Evolutionary conservation across 495 filamentous ascomycete species (phyloP).

Genomic region (Lasiosphaeria miniovina): DNA sequence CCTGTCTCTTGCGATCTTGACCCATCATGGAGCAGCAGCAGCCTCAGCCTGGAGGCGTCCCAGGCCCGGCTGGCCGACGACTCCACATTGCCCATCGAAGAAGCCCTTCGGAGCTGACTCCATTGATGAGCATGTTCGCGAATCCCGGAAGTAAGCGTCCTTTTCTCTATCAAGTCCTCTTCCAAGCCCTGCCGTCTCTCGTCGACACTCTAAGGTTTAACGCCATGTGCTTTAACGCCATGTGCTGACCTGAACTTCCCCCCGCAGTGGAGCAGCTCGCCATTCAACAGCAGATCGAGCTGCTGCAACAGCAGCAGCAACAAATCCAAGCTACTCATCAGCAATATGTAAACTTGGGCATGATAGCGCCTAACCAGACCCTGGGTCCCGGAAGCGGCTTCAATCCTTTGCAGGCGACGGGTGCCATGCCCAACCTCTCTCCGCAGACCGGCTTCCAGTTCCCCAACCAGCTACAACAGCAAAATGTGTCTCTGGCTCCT

Average conservation of each 20-base stretch:
- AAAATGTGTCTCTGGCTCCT: constrained; percentile 66
- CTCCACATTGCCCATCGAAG: constrained; percentile 96
- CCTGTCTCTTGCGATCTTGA: constrained; percentile 23
- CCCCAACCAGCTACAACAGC: constrained; percentile 74
- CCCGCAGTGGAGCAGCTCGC: constrained; percentile 91
- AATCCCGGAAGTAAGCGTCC: constrained; percentile 51
- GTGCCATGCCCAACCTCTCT: constrained; percentile 68
- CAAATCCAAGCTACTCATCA: constrained; percentile 94
- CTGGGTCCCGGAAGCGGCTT: constrained; percentile 62
- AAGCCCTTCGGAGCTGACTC: constrained; percentile 96
- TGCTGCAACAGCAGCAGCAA: constrained; percentile 96
- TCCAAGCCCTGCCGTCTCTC: neutral
- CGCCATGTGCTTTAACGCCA: constrained; percentile 19
- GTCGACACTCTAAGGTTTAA: neutral
- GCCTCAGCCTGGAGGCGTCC: constrained; percentile 59
- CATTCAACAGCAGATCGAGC: constrained; percentile 97
- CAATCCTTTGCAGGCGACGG: constrained; percentile 56
- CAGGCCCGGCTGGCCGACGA: constrained; percentile 82
- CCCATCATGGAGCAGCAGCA: constrained; percentile 64
- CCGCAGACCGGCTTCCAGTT: constrained; percentile 90
- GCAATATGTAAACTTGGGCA: constrained; percentile 95
- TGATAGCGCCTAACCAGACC: constrained; percentile 80
- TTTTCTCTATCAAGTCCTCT: neutral
- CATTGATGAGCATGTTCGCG: constrained; percentile 89
- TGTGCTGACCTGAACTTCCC: constrained; percentile 30